A percentile compares a stretch with the other conserved stretches of the same genome.
Evolutionary conservation across 192 early-diverging fungal genomes (phyloP).

Genomic region (Podila clonocystis): DNA sequence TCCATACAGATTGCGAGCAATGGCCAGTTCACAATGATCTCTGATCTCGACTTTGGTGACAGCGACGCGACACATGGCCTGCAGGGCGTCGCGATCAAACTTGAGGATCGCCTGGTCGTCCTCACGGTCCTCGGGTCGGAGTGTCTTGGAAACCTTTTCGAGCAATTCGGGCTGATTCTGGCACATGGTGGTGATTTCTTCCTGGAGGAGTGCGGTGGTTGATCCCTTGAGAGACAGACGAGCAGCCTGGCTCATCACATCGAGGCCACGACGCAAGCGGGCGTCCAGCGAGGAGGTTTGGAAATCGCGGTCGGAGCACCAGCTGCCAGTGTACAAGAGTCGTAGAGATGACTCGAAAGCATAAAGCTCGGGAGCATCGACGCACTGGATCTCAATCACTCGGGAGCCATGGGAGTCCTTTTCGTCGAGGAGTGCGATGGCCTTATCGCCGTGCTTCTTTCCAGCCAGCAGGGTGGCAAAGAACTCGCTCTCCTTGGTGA

Average conservation of each 20-base stretch:
- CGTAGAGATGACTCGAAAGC: conserved; percentile 40
- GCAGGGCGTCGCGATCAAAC: conserved; percentile 47
- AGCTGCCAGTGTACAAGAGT: conserved; percentile 40
- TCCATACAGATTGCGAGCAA: conserved; percentile 45
- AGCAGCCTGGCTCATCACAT: conserved; percentile 34
- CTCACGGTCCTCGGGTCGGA: conserved; percentile 34
- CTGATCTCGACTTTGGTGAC: conserved; percentile 40
- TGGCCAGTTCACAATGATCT: conserved; percentile 47
- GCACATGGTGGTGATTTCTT: conserved; percentile 48
- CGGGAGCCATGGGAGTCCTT: conserved; percentile 15
- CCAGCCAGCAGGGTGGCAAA: conserved; percentile 25
- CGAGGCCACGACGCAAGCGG: conserved; percentile 42
- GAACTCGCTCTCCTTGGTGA: conserved; percentile 45
- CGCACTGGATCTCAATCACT: conserved; percentile 42
- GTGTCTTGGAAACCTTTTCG: conserved; percentile 36
- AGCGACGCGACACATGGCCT: conserved; percentile 45
- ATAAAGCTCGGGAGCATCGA: conserved; percentile 35
- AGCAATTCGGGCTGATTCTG: conserved; percentile 42
- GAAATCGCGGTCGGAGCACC: conserved; percentile 49
- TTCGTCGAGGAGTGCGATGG: conserved; percentile 24
- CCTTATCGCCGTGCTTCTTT: conserved; percentile 27
- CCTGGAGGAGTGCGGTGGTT: conserved; percentile 34
- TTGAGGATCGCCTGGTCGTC: conserved; percentile 46
- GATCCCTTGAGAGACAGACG: conserved; percentile 28
- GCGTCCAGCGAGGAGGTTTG: conserved; percentile 42